Base-by-base conservation (phyloP, 1,284 basidiomycete species). In the Apiotrichum laibachii region DNA sequence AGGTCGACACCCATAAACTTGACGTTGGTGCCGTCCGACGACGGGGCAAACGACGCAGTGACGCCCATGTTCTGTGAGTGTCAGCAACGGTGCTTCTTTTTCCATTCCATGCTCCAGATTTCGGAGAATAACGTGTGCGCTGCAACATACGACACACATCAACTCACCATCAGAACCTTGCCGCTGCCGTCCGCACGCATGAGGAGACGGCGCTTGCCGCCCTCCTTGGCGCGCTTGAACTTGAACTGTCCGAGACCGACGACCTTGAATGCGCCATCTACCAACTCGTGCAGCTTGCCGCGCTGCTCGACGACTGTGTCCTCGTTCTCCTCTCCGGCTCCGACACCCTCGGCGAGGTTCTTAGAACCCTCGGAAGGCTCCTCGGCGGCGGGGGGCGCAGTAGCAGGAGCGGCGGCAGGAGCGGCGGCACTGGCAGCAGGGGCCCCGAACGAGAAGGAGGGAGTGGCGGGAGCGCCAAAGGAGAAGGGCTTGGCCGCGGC, bases 241-340 rank as follows among this genome's bases (percentile, higher is more conserved):
- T 68, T 73, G 62, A 78, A 62, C 43, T 67, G 59, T 3, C 75
- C 76, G 34, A 77, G 40, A 0, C 73, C 73, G 43, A 61, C 58
- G 45, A 74, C 71, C 50, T 82, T 62, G 49, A 66, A 69, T 50
- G 63, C 82, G 39, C 81, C 81, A 33, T 64, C 68, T 26, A 73
- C 80, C 69, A 90, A 73, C 68, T 81, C 83, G 68, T 80, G 87
- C 43, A 88, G 84, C 72, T 88, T 89, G 50, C 83, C 80, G 67
- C 83, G 84, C 54, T 84, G 79, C 53, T 82, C 80, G 71, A 86
- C 80, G 19, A 81, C 78, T 3, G 88, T 90, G 57, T 86, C 85
- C 72, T 93, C 90, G 46, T 87, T 82, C 73, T 93, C 88, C 77
- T 92, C 90, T 18, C 79, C 79, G 8, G 68, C 71, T 9, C 77